Percentiles rank a stretch among this genome's conserved stretches.
These are phyloP conservation scores for Aspergillus texensis DNA, from an alignment of 2,329 filamentous ascomycete genomes.

Conservation along the genomic window DNA sequence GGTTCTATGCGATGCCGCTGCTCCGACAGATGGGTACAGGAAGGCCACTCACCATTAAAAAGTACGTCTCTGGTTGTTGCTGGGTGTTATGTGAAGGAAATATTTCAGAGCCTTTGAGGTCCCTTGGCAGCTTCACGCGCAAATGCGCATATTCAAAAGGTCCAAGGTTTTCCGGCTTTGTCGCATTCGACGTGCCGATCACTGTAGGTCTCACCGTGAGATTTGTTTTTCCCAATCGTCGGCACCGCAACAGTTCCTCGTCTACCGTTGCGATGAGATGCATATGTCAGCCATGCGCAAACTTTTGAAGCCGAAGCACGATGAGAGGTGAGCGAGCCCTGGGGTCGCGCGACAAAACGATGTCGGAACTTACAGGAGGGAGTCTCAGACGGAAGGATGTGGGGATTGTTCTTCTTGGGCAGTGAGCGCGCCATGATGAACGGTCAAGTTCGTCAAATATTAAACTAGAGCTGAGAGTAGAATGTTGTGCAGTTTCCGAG, in stretches of 20 bases:
- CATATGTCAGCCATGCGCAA: conserved; percentile 21
- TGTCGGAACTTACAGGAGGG: conserved; percentile 47
- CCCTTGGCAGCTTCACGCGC: conserved; percentile 87
- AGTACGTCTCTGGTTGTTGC: conserved; percentile 82
- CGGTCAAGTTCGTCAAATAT: conserved; percentile 7
- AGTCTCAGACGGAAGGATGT: conserved; percentile 45
- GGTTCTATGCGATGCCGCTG: neutral
- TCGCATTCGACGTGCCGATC: conserved; percentile 69
- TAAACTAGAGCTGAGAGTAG: conserved; percentile 12
- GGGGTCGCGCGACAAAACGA: conserved; percentile 18
- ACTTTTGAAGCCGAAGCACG: conserved; percentile 5
- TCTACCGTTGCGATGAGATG: conserved; percentile 50
- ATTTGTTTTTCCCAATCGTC: conserved; percentile 90
- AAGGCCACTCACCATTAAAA: conserved; percentile 71
- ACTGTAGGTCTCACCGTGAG: conserved; percentile 79
- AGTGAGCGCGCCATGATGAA: conserved; percentile 47
- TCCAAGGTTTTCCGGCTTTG: conserved; percentile 73
- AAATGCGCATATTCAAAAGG: conserved; percentile 96
- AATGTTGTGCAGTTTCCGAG: conserved; percentile 2
- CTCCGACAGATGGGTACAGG: neutral
- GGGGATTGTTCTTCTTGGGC: conserved; percentile 50
- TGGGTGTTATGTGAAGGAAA: conserved; percentile 72
- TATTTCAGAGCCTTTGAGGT: conserved; percentile 83
- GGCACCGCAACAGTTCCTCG: conserved; percentile 74
- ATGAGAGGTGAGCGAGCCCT: conserved; percentile 10